Conservation (phyloP, 2,329 filamentous ascomycete genomes). For the Aspergillus nomiae region DNA sequence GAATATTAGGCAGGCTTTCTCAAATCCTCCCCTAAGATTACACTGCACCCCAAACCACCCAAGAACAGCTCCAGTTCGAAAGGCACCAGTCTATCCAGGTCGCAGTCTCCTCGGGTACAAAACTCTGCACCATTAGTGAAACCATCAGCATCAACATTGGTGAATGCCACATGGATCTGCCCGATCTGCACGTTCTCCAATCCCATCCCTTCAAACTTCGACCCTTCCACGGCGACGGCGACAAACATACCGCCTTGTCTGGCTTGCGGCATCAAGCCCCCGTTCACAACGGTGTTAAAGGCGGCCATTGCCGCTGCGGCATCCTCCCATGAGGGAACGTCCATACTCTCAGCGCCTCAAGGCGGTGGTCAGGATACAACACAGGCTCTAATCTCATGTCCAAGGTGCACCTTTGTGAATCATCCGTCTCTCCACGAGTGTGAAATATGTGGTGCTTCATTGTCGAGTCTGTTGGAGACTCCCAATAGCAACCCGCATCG, state of each 20-base stretch:
- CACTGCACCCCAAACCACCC: constrained; percentile 76
- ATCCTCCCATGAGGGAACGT: constrained; percentile 49
- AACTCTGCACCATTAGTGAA: constrained; percentile 37
- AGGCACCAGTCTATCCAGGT: constrained; percentile 50
- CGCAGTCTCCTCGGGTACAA: constrained; percentile 34
- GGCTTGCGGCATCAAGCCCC: constrained; percentile 91
- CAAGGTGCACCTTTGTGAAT: constrained; percentile 90
- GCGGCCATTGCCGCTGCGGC: constrained; percentile 77
- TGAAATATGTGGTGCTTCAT: constrained; percentile 84
- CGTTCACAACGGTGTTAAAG: constrained; percentile 79
- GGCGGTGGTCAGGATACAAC: neutral
- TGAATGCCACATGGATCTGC: constrained; percentile 85
- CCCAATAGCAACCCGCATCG: constrained; percentile 42
- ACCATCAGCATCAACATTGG: constrained; percentile 38
- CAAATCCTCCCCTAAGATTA: constrained; percentile 93
- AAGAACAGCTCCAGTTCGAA: constrained; percentile 61
- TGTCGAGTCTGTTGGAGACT: constrained; percentile 53
- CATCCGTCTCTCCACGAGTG: constrained; percentile 83
- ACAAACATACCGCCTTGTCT: constrained; percentile 84
- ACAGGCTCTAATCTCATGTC: constrained; percentile 55
- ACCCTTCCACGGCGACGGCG: constrained; percentile 75
- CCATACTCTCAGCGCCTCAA: constrained; percentile 13
- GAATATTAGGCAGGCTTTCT: constrained; percentile 76
- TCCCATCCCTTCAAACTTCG: constrained; percentile 88
- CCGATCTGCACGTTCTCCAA: constrained; percentile 96